These are phyloP conservation scores for Orbilia oligospora DNA, from an alignment of 2,329 filamentous ascomycete species.

Conservation along the genomic window DNA sequence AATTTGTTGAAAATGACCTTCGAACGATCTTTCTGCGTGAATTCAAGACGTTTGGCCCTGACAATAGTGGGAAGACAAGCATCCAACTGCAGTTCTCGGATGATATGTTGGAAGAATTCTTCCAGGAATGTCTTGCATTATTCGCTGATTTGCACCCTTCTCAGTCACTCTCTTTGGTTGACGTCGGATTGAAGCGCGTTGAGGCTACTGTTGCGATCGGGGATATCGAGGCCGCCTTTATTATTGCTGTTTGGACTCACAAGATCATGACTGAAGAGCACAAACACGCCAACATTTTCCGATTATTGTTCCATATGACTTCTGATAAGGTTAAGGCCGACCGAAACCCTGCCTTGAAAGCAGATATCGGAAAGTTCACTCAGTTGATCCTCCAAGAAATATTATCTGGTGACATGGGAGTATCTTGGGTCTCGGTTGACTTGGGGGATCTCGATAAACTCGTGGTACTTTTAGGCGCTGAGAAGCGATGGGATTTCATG, in stretches of 20 bases:
- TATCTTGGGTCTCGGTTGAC: constrained; percentile 51
- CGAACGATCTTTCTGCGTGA: constrained; percentile 46
- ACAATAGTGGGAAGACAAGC: constrained; percentile 41
- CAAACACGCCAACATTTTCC: constrained; percentile 41
- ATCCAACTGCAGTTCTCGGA: constrained; percentile 51
- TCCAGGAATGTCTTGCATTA: constrained; percentile 39
- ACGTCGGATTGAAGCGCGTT: constrained; percentile 44
- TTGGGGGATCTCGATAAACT: constrained; percentile 41
- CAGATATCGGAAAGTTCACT: constrained; percentile 45
- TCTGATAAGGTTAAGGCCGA: constrained; percentile 40
- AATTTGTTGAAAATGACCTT: constrained; percentile 44
- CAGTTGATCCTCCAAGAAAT: constrained; percentile 52
- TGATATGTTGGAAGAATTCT: constrained; percentile 53
- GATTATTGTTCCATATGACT: constrained; percentile 52
- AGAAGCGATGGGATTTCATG: constrained; percentile 50
- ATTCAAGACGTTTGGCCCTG: constrained; percentile 50
- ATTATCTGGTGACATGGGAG: constrained; percentile 33
- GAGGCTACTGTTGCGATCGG: constrained; percentile 35
- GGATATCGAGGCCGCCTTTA: constrained; percentile 47
- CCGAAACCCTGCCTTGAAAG: constrained; percentile 26
- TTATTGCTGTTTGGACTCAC: constrained; percentile 52
- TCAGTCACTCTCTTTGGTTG: constrained; percentile 39
- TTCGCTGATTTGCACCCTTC: constrained; percentile 20
- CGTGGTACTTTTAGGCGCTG: constrained; percentile 22
- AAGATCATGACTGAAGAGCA: constrained; percentile 45